Base-by-base conservation (phyloP, 2,329 filamentous ascomycete genomes). In the Pseudocercospora vitis region DNA sequence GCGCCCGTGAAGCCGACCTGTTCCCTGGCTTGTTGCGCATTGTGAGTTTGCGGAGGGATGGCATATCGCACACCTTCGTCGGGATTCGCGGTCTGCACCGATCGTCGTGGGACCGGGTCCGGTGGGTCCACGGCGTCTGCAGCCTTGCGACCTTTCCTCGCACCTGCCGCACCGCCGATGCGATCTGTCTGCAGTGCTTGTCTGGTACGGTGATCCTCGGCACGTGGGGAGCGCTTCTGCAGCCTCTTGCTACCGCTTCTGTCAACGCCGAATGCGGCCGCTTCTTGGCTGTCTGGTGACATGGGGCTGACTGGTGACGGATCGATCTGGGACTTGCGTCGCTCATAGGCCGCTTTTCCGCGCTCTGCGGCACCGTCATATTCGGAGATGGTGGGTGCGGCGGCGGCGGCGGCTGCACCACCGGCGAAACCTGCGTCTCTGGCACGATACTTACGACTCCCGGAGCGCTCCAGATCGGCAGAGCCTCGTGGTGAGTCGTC, bases 1-100 rank as follows among this genome's bases (percentile, higher is more conserved):
- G 65, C 61, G 19, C 66, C 63, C 8, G 65, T 69, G 45, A 76
- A 75, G 0, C 70, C 72, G n/a, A 77, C 71, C 48, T 70, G 70
- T 42, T 73, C 70, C 21, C 71, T 65, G 14, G 71, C 68, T 28
- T 63, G 61, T 29, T 71, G 68, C 9, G 65, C 70, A 18, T 65
- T 65, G 4, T 65, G 62, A 3, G 71, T 71, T 52, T 72, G 71
- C 12, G 71, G 71, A 7, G 71, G 70, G 2, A 71, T 58, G 5
- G 56, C 52, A 48, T 72, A 73, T 9, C 59, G 61, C 4, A 70
- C 59, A 12, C 61, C 59, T 14, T 65, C 55, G 1, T 58, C 48
- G 7, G 49, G 40, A 32, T 28, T 39, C 7, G 47, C 7, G 26
- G 46, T 62, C 18, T 51, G 49, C 8, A 56, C 60, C 51, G 63